Conservation (phyloP, 2,329 filamentous ascomycete genomes). For the Grosmannia huntii region DNA sequence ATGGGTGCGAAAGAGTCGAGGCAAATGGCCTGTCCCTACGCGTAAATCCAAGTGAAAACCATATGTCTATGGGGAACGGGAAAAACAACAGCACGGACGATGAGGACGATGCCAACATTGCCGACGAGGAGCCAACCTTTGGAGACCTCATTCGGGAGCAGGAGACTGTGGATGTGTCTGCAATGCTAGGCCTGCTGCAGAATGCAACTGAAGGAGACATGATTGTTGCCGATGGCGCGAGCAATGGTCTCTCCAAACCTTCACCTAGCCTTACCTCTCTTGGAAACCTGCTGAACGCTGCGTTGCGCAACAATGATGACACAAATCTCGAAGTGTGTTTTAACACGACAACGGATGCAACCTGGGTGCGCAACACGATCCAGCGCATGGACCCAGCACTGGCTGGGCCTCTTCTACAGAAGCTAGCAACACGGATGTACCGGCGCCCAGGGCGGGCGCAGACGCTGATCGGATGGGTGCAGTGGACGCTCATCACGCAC, state of each 20-base stretch:
- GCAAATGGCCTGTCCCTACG: background rate
- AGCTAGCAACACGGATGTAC: conserved; percentile 77
- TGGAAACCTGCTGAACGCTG: conserved; percentile 84
- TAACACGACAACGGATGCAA: conserved; percentile 59
- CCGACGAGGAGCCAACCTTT: conserved; percentile 46
- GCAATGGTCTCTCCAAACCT: conserved; percentile 13
- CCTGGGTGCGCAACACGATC: conserved; percentile 76
- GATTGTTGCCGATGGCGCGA: background rate
- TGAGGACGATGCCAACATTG: conserved; percentile 11
- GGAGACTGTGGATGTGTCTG: conserved; percentile 64
- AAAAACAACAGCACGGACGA: background rate
- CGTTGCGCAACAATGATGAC: conserved; percentile 81
- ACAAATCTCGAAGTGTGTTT: conserved; percentile 87
- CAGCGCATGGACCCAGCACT: conserved; percentile 79
- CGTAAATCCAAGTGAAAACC: background rate
- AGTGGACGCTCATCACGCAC: conserved; percentile 86
- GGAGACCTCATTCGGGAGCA: conserved; percentile 70
- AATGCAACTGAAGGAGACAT: background rate
- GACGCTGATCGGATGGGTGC: conserved; percentile 86
- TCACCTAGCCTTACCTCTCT: conserved; percentile 40
- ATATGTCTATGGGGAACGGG: background rate
- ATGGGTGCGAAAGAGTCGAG: background rate
- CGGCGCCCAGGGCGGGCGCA: conserved; percentile 79
- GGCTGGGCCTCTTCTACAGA: conserved; percentile 65
- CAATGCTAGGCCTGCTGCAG: conserved; percentile 32